Evolutionary conservation across 2,329 filamentous ascomycete species (phyloP), one percentile per base, ranked within the genome.

Genomic region (Neodidymelliopsis sp.): DNA sequence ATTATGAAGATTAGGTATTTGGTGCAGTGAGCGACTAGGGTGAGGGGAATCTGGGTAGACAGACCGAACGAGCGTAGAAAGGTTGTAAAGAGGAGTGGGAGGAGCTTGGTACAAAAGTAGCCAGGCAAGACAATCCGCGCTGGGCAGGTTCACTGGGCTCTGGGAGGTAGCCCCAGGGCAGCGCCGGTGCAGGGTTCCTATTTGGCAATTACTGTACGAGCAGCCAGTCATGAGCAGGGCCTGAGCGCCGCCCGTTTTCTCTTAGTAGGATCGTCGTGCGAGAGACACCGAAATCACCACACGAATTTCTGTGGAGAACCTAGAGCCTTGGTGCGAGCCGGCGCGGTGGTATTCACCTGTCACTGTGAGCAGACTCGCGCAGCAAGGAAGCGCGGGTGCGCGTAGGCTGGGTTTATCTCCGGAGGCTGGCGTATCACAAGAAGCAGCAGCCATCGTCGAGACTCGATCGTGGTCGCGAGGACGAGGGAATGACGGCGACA

Each of bases 1-100:
- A 62, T 63, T 33, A 35, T 34, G 36, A 35, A 20, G 45, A 48
- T 59, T 52, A 52, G 49, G 29, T 12, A 41, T 40, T 29, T 36
- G 54, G 30, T 53, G 51, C 41, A 53, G 50, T 36, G 64, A 64
- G 54, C 45, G 65, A 60, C 49, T 57, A 57, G 49, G 58, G 49
- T 53, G 48, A 54, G 48, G 46, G 38, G 12, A 25, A 52, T 16
- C 28, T 33, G 41, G 34, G 39, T 47, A 33, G 39, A 38, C 23
- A 55, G 59, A 52, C 46, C 54, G 50, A 57, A 55, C 28, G 49
- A 59, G 55, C 39, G 39, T 35, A 51, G 45, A 49, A 34, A 31
- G 49, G 49, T 29, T 45, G 38, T 51, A 30, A 46, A 50, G 47
- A 46, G 37, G 42, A 47, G 48, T 45, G 40, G 38, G 35, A 54